Conservation (phyloP, 305 asterid genomes). For the Solanum hybrid region DNA sequence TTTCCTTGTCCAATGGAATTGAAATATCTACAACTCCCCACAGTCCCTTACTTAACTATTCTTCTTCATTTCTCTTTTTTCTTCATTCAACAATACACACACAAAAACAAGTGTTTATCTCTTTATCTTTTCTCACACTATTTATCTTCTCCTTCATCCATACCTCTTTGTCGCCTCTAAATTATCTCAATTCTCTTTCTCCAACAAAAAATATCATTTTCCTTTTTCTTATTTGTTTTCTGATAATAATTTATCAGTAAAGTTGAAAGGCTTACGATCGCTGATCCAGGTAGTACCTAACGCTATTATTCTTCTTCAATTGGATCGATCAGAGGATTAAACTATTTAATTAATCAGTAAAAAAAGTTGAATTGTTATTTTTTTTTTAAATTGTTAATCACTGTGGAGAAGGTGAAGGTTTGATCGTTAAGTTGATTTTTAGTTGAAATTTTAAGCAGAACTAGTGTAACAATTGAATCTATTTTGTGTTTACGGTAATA, state of each 20-base stretch:
- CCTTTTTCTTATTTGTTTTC: neutral
- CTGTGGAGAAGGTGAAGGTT: neutral
- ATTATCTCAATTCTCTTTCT: neutral
- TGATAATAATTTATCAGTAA: neutral
- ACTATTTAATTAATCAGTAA: neutral
- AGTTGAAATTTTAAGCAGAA: neutral
- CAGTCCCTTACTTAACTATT: neutral
- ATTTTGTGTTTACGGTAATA: neutral
- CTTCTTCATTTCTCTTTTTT: neutral
- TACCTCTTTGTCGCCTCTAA: neutral
- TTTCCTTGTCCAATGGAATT: neutral
- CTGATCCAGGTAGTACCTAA: neutral
- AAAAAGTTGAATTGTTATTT: neutral
- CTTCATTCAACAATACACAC: neutral
- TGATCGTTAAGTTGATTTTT: neutral
- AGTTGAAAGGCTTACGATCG: neutral
- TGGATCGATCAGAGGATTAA: neutral
- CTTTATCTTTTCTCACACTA: neutral
- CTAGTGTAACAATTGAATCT: neutral
- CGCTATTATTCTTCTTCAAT: neutral
- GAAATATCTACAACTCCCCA: neutral
- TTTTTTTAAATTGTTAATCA: neutral
- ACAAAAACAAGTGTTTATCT: neutral
- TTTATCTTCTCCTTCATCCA: slow-evolving; percentile 4
- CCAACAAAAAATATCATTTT: neutral